Base-by-base conservation (phyloP, 345 rosid species). In the Eucalyptus erythrocorys region DNA sequence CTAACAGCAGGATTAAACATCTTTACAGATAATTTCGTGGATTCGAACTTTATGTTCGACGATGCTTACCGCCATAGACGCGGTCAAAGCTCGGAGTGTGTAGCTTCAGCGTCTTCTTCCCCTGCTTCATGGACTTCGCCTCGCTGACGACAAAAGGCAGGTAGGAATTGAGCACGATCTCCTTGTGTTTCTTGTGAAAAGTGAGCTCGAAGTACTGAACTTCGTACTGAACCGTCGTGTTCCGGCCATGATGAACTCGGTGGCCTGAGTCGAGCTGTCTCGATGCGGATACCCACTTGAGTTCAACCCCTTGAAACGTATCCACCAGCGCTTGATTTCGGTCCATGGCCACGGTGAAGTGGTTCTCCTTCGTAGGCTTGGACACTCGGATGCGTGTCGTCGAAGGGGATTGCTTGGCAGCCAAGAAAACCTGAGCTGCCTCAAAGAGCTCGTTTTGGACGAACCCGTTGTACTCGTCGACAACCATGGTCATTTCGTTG, bases 181-280 rank as follows among this genome's bases (percentile, higher is more conserved):
- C 94, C 87, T 91, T 96, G 90, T 93, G 90, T 64, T 94, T 93
- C 91, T 93, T 95, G 55, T 89, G 93, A 89, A 95, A 96, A 85
- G 87, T 93, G 37, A 96, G 94, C 90, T 94, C 91, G 81, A 94
- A 94, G 50, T 90, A 90, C 55, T 95, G 90, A 24, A 88, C 87
- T 90, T 95, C 95, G 22, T 92, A 87, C 85, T 42, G 90, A 9
- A 51, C 43, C 3, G 91, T 86, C 26, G 94, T 87, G 91, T 86
- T 68, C 8, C 48, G 42, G 82, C 92, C 90, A 21, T 79, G 91
- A 4, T 87, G 90, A 87, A 47, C 79, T 92, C 87, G 37, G 71
- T 86, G 64, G 93, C 93, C 12, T 88, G 92, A 42, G 91, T 89
- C 53, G 88, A 87, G 34, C 93, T 89, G 61, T 24, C 51, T 86